phyloP scores from a whole-genome alignment of 257 asterid genomes.

The Solanum pennellii region DNA sequence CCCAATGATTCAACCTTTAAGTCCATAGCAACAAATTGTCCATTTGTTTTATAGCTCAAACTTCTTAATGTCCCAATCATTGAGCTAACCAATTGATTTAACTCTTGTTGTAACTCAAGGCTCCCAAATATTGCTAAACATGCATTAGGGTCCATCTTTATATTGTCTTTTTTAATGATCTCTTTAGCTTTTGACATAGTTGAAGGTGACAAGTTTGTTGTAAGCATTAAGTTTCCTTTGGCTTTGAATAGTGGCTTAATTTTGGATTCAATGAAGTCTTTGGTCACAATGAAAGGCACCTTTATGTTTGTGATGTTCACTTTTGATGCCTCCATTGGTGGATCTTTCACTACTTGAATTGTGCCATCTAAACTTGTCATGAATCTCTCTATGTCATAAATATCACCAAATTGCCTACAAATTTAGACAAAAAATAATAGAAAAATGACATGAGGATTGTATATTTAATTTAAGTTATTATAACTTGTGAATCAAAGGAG shows the following conservation, averaged over 20 bases:
- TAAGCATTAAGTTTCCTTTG: conserved; percentile 21
- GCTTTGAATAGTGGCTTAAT: conserved; percentile 32
- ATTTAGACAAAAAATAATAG: background rate
- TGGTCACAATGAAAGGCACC: conserved; percentile 27
- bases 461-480: background rate
- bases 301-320: conserved; percentile 12
- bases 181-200: background rate
- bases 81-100: conserved; percentile 25
- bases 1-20: conserved; percentile 17
- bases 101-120: conserved; percentile 27
- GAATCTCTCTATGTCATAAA: conserved; percentile 40
- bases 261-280: conserved; percentile 19
- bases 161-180: background rate
- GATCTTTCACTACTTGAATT: conserved; percentile 23
- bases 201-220: conserved; percentile 18
- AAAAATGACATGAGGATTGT: background rate
- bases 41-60: conserved; percentile 24
- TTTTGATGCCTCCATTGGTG: conserved; percentile 7
- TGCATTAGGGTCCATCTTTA: background rate
- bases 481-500: background rate
- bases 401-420: conserved; percentile 42
- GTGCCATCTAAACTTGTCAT: conserved; percentile 33
- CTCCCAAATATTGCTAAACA: conserved; percentile 39
- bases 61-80: conserved; percentile 40
- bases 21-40: conserved; percentile 47